Evolutionary conservation across 306 rosid species (phyloP).

Genomic region (Castanospermum australe): DNA sequence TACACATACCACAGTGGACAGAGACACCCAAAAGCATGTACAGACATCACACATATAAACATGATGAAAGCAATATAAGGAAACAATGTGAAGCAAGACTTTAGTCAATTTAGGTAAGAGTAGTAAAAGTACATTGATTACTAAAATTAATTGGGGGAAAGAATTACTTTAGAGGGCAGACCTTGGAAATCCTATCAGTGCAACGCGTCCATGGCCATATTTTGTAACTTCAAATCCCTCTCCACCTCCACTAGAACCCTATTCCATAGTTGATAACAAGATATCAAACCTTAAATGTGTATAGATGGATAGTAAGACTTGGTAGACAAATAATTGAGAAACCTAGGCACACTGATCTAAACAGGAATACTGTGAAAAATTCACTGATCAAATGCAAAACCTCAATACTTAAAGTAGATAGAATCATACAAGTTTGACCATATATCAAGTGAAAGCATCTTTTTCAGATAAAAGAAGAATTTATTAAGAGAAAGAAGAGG

Average conservation of each 20-base stretch:
- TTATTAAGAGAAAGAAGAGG: neutral
- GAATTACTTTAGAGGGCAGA: constrained; percentile 22
- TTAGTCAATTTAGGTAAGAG: neutral
- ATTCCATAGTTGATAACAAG: constrained; percentile 25
- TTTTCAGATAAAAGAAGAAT: neutral
- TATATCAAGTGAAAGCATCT: neutral
- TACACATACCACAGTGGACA: neutral
- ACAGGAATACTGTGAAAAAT: neutral
- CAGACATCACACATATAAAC: neutral
- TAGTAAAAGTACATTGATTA: neutral
- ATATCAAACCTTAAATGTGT: neutral
- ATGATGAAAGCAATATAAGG: neutral
- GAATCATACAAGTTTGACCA: no score
- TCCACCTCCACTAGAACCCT: constrained; percentile 99
- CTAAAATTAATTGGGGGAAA: constrained; percentile 8
- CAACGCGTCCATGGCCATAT: constrained; percentile 98
- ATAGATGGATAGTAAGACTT: neutral
- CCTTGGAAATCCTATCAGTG: constrained; percentile 98
- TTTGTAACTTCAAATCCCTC: constrained; percentile 99
- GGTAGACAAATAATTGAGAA: constrained; percentile 21
- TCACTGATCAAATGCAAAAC: constrained; percentile 12
- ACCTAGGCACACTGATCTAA: constrained; percentile 7
- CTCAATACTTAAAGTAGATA: neutral
- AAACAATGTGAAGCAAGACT: neutral
- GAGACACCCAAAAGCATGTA: neutral